A percentile compares a stretch with the other conserved stretches of the same genome.
These are phyloP conservation scores for Talaromyces trachyspermus DNA, from an alignment of 495 filamentous ascomycete genomes.

Conservation along the genomic window DNA sequence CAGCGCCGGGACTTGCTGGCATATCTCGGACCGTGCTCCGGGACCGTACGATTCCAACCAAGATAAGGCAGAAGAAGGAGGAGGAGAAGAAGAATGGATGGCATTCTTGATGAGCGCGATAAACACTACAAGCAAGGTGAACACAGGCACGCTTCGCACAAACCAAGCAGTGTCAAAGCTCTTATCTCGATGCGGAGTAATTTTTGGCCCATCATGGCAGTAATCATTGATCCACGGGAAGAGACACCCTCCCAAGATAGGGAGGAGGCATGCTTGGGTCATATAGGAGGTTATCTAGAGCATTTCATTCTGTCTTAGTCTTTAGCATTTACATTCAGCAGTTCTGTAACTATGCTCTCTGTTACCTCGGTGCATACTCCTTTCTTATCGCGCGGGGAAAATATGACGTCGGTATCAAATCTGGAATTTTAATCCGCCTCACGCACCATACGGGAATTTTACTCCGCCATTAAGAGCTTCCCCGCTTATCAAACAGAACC, in stretches of 20 bases:
- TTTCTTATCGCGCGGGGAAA: not conserved
- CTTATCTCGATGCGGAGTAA: not conserved
- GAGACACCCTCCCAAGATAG: not conserved
- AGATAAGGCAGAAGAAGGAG: no score
- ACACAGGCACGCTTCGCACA: not conserved
- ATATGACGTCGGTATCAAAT: not conserved
- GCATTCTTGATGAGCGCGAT: not conserved
- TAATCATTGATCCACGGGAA: not conserved
- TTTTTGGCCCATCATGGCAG: not conserved
- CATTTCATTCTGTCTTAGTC: not conserved
- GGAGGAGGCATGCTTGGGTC: not conserved
- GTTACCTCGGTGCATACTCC: not conserved
- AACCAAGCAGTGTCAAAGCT: not conserved
- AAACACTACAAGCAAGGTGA: not conserved
- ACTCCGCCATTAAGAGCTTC: not conserved
- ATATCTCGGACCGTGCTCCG: slow-evolving; percentile 7
- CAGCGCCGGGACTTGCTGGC: slow-evolving; percentile 10
- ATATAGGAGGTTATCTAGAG: not conserved
- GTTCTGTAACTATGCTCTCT: not conserved
- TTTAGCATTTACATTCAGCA: not conserved
- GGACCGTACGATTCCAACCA: slow-evolving; percentile 15
- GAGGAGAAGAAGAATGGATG: not conserved
- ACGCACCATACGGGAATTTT: not conserved
- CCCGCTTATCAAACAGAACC: no score
- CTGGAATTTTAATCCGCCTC: not conserved